A percentile compares a stretch with the other conserved stretches of the same genome.
These are phyloP conservation scores for Populus hybrid DNA, from an alignment of 441 rosid genomes.

Conservation along the genomic window DNA sequence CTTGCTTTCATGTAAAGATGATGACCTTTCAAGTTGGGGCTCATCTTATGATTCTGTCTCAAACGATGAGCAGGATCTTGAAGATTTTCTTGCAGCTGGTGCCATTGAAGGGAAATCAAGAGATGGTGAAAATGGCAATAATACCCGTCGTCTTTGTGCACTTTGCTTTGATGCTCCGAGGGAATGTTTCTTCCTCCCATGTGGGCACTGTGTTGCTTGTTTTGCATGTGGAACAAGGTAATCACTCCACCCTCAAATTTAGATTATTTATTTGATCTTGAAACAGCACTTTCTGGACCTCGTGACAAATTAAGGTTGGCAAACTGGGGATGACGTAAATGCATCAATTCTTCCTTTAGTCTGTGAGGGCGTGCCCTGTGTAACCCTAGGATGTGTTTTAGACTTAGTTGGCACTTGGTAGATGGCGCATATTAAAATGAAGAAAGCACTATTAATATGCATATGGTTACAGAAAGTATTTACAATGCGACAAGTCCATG, in stretches of 20 bases:
- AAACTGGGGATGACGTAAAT: not conserved
- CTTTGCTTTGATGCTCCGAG: conserved; percentile 98
- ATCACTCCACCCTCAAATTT: conserved; percentile 1
- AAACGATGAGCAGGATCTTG: conserved; percentile 65
- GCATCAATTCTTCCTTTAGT: not conserved
- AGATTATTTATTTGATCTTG: not conserved
- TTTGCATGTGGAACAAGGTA: conserved; percentile 92
- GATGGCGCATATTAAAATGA: not conserved
- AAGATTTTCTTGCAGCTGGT: conserved; percentile 41
- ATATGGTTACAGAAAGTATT: not conserved
- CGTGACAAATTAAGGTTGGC: not conserved
- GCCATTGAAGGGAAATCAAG: conserved; percentile 40
- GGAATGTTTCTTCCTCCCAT: conserved; percentile 97
- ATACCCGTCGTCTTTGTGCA: conserved; percentile 83
- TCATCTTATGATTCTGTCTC: conserved; percentile 84
- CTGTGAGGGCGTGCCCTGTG: not conserved
- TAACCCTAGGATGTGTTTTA: not conserved
- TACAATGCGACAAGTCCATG: not conserved
- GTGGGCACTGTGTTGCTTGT: conserved; percentile 94
- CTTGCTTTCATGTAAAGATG: conserved; percentile 71
- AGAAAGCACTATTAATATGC: not conserved
- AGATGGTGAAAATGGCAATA: conserved; percentile 62
- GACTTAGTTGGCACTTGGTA: not conserved
- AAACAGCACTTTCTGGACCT: not conserved
- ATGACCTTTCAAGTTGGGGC: conserved; percentile 94